These are phyloP conservation scores for Mrakia hoshinonis DNA, from an alignment of 768 basidiomycete genomes.

Conservation along the genomic window DNA sequence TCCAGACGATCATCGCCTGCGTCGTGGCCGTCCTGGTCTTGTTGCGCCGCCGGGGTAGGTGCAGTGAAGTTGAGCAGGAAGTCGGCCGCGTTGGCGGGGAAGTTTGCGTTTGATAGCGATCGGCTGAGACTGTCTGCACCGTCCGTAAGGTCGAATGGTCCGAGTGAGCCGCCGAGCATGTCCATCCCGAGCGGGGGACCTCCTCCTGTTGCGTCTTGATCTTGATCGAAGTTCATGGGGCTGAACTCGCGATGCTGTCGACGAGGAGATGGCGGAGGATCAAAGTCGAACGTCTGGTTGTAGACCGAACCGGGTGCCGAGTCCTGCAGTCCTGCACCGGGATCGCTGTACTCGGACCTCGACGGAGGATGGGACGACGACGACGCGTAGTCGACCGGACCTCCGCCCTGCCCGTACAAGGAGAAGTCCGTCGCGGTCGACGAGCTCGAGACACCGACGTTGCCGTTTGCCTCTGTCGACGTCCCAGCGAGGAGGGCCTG, in stretches of 20 bases:
- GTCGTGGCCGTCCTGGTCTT: background rate
- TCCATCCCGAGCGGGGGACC: background rate
- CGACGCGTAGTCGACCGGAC: background rate
- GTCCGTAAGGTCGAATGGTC: background rate
- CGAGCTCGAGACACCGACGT: background rate
- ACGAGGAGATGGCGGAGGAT: conserved; percentile 1
- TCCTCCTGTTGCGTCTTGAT: background rate
- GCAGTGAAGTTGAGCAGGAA: conserved; percentile 5
- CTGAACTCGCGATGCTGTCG: conserved; percentile 2
- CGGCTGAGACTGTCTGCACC: background rate
- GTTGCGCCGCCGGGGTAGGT: background rate
- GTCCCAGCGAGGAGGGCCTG: background rate
- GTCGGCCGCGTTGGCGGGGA: conserved; percentile 9
- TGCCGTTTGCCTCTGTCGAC: background rate
- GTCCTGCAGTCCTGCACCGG: background rate
- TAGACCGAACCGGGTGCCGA: background rate
- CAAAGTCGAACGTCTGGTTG: background rate
- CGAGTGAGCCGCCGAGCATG: background rate
- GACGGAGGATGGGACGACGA: background rate
- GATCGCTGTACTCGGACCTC: background rate
- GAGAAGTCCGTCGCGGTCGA: background rate
- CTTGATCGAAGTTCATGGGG: conserved; percentile 1
- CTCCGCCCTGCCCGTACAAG: background rate
- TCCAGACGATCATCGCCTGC: background rate
- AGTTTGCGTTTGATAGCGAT: background rate